Conservation (phyloP, 2,329 filamentous ascomycete species). For the Exophiala bonariae region DNA sequence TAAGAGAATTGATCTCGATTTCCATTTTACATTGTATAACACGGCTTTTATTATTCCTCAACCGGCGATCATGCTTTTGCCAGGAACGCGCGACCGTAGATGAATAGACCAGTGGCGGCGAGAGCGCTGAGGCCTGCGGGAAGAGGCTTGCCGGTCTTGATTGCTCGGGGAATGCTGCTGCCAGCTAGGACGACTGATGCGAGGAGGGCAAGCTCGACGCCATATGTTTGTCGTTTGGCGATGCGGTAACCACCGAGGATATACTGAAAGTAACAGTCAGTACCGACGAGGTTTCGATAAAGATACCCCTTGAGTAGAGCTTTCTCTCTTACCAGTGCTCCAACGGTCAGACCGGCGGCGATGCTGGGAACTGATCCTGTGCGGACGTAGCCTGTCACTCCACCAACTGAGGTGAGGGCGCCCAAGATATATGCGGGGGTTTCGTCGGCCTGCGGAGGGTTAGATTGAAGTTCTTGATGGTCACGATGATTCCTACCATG, state of each 20-base stretch:
- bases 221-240: conserved; percentile 72
- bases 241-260: conserved; percentile 79
- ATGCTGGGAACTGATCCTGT: conserved; percentile 86
- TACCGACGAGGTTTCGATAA: too few species aligned
- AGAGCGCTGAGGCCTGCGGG: conserved; percentile 77
- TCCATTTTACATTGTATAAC: background rate
- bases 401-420: conserved; percentile 79
- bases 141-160: conserved; percentile 78
- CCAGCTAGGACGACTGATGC: conserved; percentile 84
- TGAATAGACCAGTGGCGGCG: conserved; percentile 74
- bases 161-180: conserved; percentile 80
- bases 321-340: conserved; percentile 54
- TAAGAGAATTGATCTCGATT: background rate
- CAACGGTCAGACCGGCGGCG: conserved; percentile 80
- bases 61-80: conserved; percentile 27
- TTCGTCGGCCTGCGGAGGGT: conserved; percentile 68
- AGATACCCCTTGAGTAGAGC: too few species aligned
- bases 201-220: conserved; percentile 83
- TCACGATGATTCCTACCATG: too few species aligned
- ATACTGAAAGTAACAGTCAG: conserved; percentile 49
- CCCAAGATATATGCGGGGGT: conserved; percentile 79
- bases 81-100: conserved; percentile 71
- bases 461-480: too few species aligned
- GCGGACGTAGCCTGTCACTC: conserved; percentile 80
- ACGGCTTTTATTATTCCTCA: background rate